These are phyloP conservation scores for Alternaria gansuensis DNA, from an alignment of 2,329 filamentous ascomycete species.

Conservation along the genomic window DNA sequence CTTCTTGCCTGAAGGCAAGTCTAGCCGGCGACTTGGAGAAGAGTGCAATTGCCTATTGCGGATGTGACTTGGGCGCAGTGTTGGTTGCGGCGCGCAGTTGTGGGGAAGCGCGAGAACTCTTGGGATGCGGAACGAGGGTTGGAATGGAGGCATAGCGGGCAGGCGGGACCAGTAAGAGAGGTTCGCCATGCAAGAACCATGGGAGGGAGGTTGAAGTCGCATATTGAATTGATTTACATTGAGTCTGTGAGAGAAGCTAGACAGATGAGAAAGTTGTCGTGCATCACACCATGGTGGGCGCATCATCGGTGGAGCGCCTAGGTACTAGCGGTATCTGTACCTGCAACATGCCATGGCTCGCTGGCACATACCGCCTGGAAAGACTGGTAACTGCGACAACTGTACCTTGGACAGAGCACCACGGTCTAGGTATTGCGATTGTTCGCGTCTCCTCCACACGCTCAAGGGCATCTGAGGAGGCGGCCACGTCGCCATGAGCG, in stretches of 20 bases:
- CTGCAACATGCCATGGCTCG: constrained; percentile 19
- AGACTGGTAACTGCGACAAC: not conserved
- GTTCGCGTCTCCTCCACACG: not conserved
- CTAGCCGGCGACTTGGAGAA: constrained; percentile 33
- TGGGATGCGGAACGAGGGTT: constrained; percentile 36
- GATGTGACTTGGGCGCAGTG: constrained; percentile 32
- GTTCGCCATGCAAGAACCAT: constrained; percentile 32
- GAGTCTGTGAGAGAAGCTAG: constrained; percentile 10
- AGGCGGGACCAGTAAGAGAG: constrained; percentile 23
- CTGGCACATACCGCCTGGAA: not conserved
- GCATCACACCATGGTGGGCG: constrained; percentile 47
- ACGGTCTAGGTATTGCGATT: not conserved
- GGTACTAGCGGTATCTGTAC: constrained; percentile 26
- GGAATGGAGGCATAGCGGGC: constrained; percentile 42
- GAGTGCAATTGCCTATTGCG: constrained; percentile 22
- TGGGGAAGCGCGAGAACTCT: constrained; percentile 42
- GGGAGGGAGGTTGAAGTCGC: not conserved
- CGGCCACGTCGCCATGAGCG: constrained; percentile 12
- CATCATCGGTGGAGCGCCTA: constrained; percentile 30
- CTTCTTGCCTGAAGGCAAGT: constrained; percentile 36
- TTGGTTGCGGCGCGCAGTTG: constrained; percentile 36
- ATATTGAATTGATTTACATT: constrained; percentile 21
- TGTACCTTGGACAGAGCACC: too few species aligned
- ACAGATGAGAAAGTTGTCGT: constrained; percentile 20
- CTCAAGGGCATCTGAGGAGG: not conserved